Base-by-base conservation (phyloP, 2,329 filamentous ascomycete species). In the Sporothrix schenckii region DNA sequence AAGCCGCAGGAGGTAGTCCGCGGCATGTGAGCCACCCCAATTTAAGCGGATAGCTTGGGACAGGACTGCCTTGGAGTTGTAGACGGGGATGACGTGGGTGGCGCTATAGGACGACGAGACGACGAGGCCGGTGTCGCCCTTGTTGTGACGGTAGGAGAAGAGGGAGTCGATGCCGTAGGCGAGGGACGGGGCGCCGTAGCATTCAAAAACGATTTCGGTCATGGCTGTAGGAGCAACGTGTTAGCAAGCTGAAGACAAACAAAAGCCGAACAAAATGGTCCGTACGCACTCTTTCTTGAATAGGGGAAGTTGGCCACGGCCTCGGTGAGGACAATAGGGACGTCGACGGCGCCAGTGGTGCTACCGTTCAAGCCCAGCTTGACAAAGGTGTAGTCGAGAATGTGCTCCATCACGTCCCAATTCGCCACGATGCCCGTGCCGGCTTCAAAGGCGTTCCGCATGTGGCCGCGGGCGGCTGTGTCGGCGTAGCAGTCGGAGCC, bases 121-220 rank as follows among this genome's bases (percentile, higher is more conserved):
- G 50, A 99, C 91, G 27, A 99, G 84, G 7, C 95, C 95, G 34
- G 92, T 94, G 66, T 85, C 89, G 73, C 95, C 95, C 72, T 91
- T 88, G 79, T 99, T 99, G 82, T 97, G 92, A 72, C 90, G 86
- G 82, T 97, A 99, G 24, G 94, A 96, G 82, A 99, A 99, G 44
- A 99, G 87, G 13, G 94, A 96, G 80, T 99, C 95, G 81, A 99
- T 94, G 67, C 95, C 95, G 80, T 95, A 97, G 21, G 94, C 92
- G 34, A 97, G 86, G 1, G 92, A 94, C 0, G 95, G 94, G 13
- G 92, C 94, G 72, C 89, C 88, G 80, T 99, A 99, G 80, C 93
- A 96, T 80, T 99, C 95, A 79, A 98, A 99, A 13, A 99, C 84
- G 69, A 98, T 94, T 78, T 99, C 95, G 56, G 92, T 97, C 94